Evolutionary conservation across 192 early-diverging fungal species (phyloP).

Genomic region (Linnemannia schmuckeri): DNA sequence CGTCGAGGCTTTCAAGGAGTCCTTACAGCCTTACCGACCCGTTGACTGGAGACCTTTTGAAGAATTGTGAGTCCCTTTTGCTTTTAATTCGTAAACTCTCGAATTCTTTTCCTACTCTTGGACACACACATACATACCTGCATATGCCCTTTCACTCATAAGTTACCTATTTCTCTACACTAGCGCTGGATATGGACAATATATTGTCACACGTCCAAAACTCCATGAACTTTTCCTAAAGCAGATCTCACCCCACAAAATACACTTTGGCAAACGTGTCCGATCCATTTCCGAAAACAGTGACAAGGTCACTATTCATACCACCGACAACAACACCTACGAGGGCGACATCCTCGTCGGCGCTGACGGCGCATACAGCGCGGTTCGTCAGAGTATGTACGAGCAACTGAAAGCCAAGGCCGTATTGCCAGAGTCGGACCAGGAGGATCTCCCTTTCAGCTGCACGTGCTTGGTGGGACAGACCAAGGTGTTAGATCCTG

Average conservation of each 20-base stretch:
- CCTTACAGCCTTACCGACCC: not conserved
- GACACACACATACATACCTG: too few relatives aligned
- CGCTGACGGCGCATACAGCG: constrained; percentile 43
- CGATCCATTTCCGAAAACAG: constrained; percentile 3
- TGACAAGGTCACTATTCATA: constrained; percentile 20
- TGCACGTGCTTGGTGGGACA: constrained; percentile 23
- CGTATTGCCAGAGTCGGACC: not conserved
- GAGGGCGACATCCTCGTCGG: constrained; percentile 47
- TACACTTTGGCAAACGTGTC: constrained; percentile 30
- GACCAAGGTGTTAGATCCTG: constrained; percentile 5
- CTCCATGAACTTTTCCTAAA: not conserved
- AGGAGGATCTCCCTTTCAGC: not conserved
- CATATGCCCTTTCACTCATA: too few relatives aligned
- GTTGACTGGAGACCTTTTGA: not conserved
- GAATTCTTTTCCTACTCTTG: not conserved
- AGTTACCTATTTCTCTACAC: too few relatives aligned
- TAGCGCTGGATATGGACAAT: not conserved
- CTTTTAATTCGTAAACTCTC: not conserved
- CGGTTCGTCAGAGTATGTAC: constrained; percentile 18
- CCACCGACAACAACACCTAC: not conserved
- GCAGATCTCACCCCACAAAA: constrained; percentile 6
- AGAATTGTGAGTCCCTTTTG: not conserved
- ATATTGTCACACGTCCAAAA: constrained; percentile 8
- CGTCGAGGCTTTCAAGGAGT: not conserved
- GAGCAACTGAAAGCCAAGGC: not conserved